Evolutionary conservation across 805 yeast genomes (phyloP).

Genomic region (Schwanniomyces yamadae): DNA sequence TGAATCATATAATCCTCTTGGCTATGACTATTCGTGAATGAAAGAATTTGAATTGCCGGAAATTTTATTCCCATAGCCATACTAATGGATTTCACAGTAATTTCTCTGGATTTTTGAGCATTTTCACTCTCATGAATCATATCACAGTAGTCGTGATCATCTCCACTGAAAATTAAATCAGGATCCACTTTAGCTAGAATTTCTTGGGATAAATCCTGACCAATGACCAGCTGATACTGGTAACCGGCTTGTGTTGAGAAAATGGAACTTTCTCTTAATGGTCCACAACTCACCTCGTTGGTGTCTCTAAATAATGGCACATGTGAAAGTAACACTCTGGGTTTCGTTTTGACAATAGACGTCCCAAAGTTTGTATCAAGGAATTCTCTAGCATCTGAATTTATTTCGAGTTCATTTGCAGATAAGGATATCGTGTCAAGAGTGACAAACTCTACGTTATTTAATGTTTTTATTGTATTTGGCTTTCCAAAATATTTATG

Average conservation of each 20-base stretch:
- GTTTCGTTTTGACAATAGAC: conserved; percentile 25
- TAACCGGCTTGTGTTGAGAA: conserved; percentile 63
- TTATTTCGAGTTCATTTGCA: conserved; percentile 44
- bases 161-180: conserved; percentile 76
- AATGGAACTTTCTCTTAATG: conserved; percentile 63
- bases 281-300: conserved; percentile 63
- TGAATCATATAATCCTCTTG: conserved; percentile 8
- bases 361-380: conserved; percentile 32
- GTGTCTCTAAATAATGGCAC: conserved; percentile 82
- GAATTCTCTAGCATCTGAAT: conserved; percentile 52
- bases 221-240: conserved; percentile 86
- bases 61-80: conserved; percentile 42
- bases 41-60: conserved; percentile 43
- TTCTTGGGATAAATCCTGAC: conserved; percentile 52
- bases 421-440: conserved; percentile 83
- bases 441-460: conserved; percentile 37
- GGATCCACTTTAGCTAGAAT: conserved; percentile 66
- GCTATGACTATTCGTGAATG: conserved; percentile 16
- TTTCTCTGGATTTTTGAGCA: conserved; percentile 22
- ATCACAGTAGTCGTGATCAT: conserved; percentile 95
- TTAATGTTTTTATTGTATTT: conserved; percentile 23
- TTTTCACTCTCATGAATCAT: conserved; percentile 47
- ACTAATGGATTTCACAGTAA: conserved; percentile 39
- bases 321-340: conserved; percentile 75
- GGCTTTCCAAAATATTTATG: conserved; percentile 30